Evolutionary conservation across 1,139 yeast species (phyloP).

Genomic region (Debaryomyces sp.): DNA sequence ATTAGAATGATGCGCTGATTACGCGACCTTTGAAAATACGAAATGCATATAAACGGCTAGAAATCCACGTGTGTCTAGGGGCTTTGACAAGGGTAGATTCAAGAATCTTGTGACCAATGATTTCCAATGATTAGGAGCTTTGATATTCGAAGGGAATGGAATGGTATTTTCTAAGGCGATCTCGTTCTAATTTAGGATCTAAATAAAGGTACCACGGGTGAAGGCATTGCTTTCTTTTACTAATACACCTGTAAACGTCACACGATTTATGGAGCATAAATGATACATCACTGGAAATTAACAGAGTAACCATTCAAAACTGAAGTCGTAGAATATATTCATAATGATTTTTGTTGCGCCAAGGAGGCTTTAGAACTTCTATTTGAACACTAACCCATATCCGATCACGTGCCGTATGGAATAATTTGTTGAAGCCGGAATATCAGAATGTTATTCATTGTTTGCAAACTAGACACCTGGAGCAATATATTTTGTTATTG

Average conservation of each 20-base stretch:
- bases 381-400: no score
- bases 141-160: not conserved
- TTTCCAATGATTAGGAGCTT: not conserved
- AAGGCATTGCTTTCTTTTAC: not conserved
- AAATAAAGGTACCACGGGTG: not conserved
- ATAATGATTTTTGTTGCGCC: no score
- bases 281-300: no score
- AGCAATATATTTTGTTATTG: not conserved
- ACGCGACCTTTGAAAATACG: not conserved
- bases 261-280: not conserved
- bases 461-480: not conserved
- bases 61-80: not conserved
- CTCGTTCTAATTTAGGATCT: not conserved
- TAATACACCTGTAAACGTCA: not conserved
- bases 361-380: no score
- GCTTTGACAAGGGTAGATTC: not conserved
- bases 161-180: not conserved
- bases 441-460: not conserved
- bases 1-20: not conserved
- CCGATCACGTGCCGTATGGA: no score
- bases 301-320: no score
- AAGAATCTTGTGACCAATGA: not conserved
- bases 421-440: not conserved
- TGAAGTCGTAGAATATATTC: no score
- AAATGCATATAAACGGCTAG: not conserved